Percentiles rank a stretch among this genome's conserved stretches.
Evolutionary conservation across 2,329 filamentous ascomycete genomes (phyloP).

Genomic region (Acrodontium crateriforme): DNA sequence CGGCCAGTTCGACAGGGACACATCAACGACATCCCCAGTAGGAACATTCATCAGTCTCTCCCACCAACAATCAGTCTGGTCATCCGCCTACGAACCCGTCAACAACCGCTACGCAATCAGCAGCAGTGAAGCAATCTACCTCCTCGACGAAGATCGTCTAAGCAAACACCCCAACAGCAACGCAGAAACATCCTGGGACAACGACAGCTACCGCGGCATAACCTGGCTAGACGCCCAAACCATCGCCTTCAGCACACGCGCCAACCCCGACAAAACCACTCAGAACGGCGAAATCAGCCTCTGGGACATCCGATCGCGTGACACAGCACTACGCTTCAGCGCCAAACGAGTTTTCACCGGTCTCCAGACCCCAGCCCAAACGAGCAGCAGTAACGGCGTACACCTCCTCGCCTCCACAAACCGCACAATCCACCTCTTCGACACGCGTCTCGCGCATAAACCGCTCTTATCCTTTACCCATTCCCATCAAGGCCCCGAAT

Average conservation of each 20-base stretch:
- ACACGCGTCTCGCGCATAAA: conserved; percentile 6
- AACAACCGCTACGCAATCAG: conserved; percentile 5
- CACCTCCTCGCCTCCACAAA: conserved; percentile 10
- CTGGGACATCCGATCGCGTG: conserved; percentile 13
- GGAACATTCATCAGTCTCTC: too few species aligned
- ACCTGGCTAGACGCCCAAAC: conserved; percentile 4
- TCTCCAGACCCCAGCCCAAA: conserved; percentile 2
- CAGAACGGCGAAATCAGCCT: conserved; percentile 12
- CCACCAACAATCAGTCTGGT: too few species aligned
- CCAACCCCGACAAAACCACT: conserved; percentile 19
- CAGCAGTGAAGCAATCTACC: conserved; percentile 13
- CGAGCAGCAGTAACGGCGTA: conserved; percentile 1
- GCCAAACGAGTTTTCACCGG: conserved; percentile 6
- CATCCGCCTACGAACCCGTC: conserved; percentile 1
- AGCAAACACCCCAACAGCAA: conserved; percentile 6
- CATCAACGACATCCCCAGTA: too few species aligned
- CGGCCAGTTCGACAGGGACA: too few species aligned
- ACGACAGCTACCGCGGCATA: conserved; percentile 5
- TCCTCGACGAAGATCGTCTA: conserved; percentile 18
- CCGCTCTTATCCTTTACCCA: conserved; percentile 6
- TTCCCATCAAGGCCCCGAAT: conserved; percentile 7
- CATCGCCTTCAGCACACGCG: too few species aligned
- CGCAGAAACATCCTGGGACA: conserved; percentile 16
- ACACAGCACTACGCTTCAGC: conserved; percentile 4
- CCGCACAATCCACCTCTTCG: conserved; percentile 6